These are phyloP conservation scores for Pleurotus eryngii DNA, from an alignment of 768 basidiomycete genomes.

Conservation along the genomic window DNA sequence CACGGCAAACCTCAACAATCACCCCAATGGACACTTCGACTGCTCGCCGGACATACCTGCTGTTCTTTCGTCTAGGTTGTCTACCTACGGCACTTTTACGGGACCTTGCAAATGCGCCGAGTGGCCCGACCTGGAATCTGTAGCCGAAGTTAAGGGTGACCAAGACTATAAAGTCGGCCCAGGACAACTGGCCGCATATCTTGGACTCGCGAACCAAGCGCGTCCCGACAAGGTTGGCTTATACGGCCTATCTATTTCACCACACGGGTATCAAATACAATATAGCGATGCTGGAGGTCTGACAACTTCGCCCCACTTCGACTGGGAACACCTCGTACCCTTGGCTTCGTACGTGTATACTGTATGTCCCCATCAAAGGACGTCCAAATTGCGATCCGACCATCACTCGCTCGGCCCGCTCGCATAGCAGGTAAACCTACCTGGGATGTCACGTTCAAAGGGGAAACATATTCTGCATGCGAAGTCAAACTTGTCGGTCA, in stretches of 20 bases:
- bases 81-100: neutral
- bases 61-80: neutral
- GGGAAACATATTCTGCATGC: neutral
- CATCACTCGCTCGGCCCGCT: slow-evolving; percentile 1
- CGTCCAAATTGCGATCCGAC: neutral
- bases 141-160: slow-evolving; percentile 1
- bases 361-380: slow-evolving; percentile 1
- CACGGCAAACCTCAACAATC: neutral
- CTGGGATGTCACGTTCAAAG: slow-evolving; percentile 7
- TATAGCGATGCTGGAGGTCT: slow-evolving; percentile 8
- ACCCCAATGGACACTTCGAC: neutral
- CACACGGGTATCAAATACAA: neutral
- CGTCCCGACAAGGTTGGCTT: slow-evolving; percentile 7
- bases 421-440: neutral
- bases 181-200: slow-evolving; percentile 6
- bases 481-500: slow-evolving; percentile 6
- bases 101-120: neutral
- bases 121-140: neutral
- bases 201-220: slow-evolving; percentile 9
- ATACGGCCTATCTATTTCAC: neutral
- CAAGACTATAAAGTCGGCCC: neutral
- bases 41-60: neutral
- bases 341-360: slow-evolving; percentile 6
- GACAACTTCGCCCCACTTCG: neutral
- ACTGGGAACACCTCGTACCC: slow-evolving; percentile 4